A percentile compares a stretch with the other conserved stretches of the same genome.
These are phyloP conservation scores for Boletus pseudopeckii DNA, from an alignment of 768 basidiomycete species.

Conservation along the genomic window DNA sequence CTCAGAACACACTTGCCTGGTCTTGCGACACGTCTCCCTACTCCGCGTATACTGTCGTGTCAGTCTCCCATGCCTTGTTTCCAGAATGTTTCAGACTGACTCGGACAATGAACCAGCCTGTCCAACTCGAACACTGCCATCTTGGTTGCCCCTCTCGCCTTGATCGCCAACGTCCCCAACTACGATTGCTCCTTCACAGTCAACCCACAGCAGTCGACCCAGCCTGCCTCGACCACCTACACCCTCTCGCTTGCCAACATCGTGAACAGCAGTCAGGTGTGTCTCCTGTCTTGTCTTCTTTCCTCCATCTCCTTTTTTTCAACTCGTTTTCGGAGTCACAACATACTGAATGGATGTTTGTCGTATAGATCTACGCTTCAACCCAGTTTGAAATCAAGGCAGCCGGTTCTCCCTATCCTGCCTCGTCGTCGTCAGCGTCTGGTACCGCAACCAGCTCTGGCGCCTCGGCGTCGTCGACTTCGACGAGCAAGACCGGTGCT, in stretches of 20 bases:
- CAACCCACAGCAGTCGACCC: slow-evolving; percentile 42
- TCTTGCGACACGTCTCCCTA: slow-evolving; percentile 43
- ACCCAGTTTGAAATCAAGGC: slow-evolving; percentile 60
- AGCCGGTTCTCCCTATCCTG: slow-evolving; percentile 50
- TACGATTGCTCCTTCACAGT: slow-evolving; percentile 57
- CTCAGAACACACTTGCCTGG: slow-evolving; percentile 60
- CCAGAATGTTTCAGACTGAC: slow-evolving; percentile 10
- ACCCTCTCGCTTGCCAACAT: slow-evolving; percentile 47
- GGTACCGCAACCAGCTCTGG: slow-evolving; percentile 24
- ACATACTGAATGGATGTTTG: not conserved
- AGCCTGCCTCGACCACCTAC: slow-evolving; percentile 45
- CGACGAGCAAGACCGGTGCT: slow-evolving; percentile 8
- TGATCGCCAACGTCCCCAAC: slow-evolving; percentile 51
- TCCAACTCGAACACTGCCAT: slow-evolving; percentile 42
- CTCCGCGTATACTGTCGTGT: slow-evolving; percentile 48
- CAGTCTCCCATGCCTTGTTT: not conserved
- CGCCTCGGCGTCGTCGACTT: slow-evolving; percentile 16
- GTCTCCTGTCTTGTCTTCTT: slow-evolving; percentile 19
- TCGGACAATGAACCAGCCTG: slow-evolving; percentile 32
- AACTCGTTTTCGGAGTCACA: not conserved
- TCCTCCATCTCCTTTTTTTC: not conserved
- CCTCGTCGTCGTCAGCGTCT: slow-evolving; percentile 27
- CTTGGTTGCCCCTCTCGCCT: slow-evolving; percentile 35
- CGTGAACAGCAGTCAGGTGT: slow-evolving; percentile 51
- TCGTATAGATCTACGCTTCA: slow-evolving; percentile 54